A percentile compares a stretch with the other conserved stretches of the same genome.
Conservation (phyloP, 345 rosid species). For the Durio zibethinus region DNA sequence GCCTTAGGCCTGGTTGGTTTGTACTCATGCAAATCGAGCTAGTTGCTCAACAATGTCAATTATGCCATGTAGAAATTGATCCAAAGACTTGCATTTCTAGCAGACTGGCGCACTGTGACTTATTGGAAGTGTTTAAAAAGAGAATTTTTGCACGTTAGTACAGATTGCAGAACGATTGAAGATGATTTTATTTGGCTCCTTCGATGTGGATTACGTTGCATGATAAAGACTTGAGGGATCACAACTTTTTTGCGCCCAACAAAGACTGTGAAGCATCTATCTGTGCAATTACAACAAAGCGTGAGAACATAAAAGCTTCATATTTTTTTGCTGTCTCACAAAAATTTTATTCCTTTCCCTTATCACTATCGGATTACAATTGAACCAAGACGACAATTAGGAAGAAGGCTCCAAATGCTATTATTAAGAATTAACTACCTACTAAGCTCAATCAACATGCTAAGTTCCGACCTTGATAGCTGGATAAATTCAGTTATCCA, state of each 20-base stretch:
- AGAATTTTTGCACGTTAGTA: not conserved
- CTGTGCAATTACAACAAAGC: not conserved
- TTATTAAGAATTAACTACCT: not conserved
- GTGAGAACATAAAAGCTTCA: not conserved
- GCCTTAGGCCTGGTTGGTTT: not conserved
- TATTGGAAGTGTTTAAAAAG: no score
- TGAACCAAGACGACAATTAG: not conserved
- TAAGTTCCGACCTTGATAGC: not conserved
- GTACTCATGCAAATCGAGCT: not conserved
- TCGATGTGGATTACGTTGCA: not conserved
- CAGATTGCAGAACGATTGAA: not conserved
- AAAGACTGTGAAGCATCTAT: not conserved
- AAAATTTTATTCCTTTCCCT: not conserved
- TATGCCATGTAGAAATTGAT: not conserved
- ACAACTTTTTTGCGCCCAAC: not conserved
- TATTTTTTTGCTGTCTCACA: not conserved
- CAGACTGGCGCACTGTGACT: not conserved
- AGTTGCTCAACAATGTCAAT: not conserved
- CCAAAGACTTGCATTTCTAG: not conserved
- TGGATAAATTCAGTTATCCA: no score
- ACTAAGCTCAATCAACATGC: not conserved
- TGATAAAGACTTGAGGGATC: not conserved
- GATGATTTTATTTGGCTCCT: not conserved
- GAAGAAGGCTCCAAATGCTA: not conserved
- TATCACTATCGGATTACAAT: not conserved